Base-by-base conservation (phyloP, 805 yeast genomes). In the Isabelozyma rhagii region DNA sequence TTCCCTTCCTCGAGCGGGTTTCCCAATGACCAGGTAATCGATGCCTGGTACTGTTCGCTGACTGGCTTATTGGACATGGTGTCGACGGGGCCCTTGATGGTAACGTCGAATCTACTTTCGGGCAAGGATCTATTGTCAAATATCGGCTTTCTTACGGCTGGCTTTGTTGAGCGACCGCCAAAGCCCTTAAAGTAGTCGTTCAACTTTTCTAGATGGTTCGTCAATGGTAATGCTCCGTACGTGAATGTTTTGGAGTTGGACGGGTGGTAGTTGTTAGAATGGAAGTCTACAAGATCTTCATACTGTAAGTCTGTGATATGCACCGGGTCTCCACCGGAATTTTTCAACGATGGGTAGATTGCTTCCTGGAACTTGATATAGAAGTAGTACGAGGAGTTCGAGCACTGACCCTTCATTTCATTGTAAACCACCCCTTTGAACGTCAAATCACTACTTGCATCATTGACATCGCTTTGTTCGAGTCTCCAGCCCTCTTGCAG, bases 401-500 rank as follows among this genome's bases (percentile, higher is more conserved):
- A 87, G 62, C 89, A 82, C 68, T 93, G 97, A 8, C 99, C 99
- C 68, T 94, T 94, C 99, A 94, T 94, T 70, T 94, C 99, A 64
- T 94, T 94, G 66, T 88, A 94, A 2, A 94, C 99, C 34, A 94
- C 99, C 43, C 99, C 99, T 67, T 94, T 94, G 67, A 90, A 89
- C 4, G 73, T 74, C 41, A 94, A 62, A 1, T 89, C 87, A 11
- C 89, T 77, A 0, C 58, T 51, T 13, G 72, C 70, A 62, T 92
- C 91, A 6, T 76, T 66, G 5, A 83, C 67, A 47, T 75, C 77
- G 47, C 79, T 80, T 56, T 89, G 82, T 66, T 94, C 99, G 39
- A 94, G 71, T 63, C 99, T 83, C 99, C 99, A 94, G 38, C 99
- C 99, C 70, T 94, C 99, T 71, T 94, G 99, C 54, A 77, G 77